Base-by-base conservation (phyloP, 768 basidiomycete genomes). In the Rubroboletus satanas region DNA sequence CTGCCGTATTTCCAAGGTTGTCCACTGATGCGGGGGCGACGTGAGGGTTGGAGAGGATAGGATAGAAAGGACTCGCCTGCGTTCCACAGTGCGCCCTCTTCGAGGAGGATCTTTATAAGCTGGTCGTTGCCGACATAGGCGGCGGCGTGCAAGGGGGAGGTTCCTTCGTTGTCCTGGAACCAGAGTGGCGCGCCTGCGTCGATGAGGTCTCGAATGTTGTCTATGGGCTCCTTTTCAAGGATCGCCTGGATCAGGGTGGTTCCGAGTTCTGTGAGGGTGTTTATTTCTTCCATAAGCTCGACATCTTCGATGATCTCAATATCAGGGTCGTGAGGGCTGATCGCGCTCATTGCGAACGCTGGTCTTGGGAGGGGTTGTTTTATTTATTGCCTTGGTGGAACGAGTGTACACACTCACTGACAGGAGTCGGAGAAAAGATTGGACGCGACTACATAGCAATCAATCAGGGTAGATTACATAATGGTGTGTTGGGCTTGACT, bases 11-110 rank as follows among this genome's bases (percentile, higher is more conserved):
- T 39, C 83, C 82, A 54, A 85, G 71, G 55, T 85, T 79, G 66
- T 97, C 93, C 58, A 89, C 93, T 89, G 46, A 57, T 23, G 28
- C 14, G 18, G 1, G 31, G 1, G 28, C 7, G n/a, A 52, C 51
- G 36, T 51, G 36, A 45, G 44, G 5, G 36, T 5, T n/a, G 4
- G 12, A 23, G 17, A 29, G 12, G 8, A 7, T 8, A 44, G 3
- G 58, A 47, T n/a, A 53, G 6, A n/a, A 41, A 28, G 35, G 46
- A 66, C 78, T 58, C 59, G 84, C 93, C 84, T 62, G 90, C 80
- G 70, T 95, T 97, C 97, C 97, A 99, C 0, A 93, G 67, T 1
- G 92, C 94, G 12, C 96, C 94, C 52, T 82, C 78, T n/a, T 84
- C 77, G 28, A 99, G 77, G 33, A 98, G 75, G 7, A 79, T 65